These are phyloP conservation scores for Aspergillus brasiliensis DNA, from an alignment of 2,329 filamentous ascomycete species.

Conservation along the genomic window DNA sequence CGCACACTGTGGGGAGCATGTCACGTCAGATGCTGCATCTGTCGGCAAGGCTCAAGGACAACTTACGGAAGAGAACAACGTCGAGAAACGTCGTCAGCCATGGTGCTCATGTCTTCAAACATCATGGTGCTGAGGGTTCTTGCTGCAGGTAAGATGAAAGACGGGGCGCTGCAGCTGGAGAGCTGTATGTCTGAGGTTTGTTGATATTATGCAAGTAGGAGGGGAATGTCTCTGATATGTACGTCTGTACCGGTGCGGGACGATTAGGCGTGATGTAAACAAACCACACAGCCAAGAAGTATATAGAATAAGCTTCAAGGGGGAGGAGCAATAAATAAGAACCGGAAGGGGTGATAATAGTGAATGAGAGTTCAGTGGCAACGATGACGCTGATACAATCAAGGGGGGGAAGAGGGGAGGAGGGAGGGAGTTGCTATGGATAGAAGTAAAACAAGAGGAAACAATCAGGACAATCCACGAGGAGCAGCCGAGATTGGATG, in stretches of 20 bases:
- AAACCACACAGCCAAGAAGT: neutral
- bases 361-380: constrained; percentile 3
- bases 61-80: constrained; percentile 43
- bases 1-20: constrained; percentile 22
- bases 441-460: constrained; percentile 9
- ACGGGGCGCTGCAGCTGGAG: constrained; percentile 11
- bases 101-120: constrained; percentile 35
- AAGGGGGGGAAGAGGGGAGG: constrained; percentile 6
- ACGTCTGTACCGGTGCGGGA: constrained; percentile 4
- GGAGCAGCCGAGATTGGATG: constrained; percentile 22
- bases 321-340: constrained; percentile 9
- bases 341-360: neutral
- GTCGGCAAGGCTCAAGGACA: neutral
- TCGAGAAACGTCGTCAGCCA: constrained; percentile 31
- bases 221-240: constrained; percentile 11
- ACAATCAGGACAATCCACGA: constrained; percentile 29
- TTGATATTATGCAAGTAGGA: constrained; percentile 4
- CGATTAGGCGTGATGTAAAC: constrained; percentile 13
- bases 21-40: constrained; percentile 14
- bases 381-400: constrained; percentile 12
- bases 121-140: constrained; percentile 20
- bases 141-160: constrained; percentile 12
- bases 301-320: constrained; percentile 13
- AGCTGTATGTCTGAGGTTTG: constrained; percentile 26
- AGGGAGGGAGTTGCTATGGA: constrained; percentile 12